These are phyloP conservation scores for Triticum timopheevii DNA, from an alignment of 176 grass and related monocot species.

Conservation along the genomic window DNA sequence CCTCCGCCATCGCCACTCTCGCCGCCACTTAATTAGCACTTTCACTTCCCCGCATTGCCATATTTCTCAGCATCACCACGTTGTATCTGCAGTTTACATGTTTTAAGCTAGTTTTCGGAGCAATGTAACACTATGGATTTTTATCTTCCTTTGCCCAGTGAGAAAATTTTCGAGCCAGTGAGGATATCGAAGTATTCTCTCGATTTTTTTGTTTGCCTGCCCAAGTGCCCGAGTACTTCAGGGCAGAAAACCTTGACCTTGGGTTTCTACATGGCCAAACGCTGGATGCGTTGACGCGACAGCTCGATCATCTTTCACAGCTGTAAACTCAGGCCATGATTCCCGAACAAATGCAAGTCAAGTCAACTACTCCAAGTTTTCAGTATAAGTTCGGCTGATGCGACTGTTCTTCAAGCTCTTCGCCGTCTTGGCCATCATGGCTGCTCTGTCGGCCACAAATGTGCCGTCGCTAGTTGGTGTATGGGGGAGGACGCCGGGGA, in stretches of 20 bases:
- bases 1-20: neutral
- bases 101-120: neutral
- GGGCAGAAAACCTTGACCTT: neutral
- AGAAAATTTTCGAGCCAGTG: neutral
- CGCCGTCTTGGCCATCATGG: neutral
- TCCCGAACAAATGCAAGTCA: neutral
- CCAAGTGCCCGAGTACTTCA: neutral
- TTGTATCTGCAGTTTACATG: neutral
- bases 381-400: conserved; percentile 19
- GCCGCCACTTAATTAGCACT: neutral
- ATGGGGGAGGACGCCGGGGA: neutral
- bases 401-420: neutral
- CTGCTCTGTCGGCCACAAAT: neutral
- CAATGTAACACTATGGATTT: neutral
- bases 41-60: neutral
- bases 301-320: neutral
- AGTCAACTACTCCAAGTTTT: conserved; percentile 1
- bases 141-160: neutral
- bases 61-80: neutral
- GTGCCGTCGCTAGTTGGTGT: neutral
- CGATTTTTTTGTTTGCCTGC: neutral
- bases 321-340: neutral
- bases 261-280: neutral
- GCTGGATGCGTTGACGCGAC: neutral
- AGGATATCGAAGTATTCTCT: neutral